Base-by-base conservation (phyloP, 805 yeast species). In the Saccharomycopsis amapae region DNA sequence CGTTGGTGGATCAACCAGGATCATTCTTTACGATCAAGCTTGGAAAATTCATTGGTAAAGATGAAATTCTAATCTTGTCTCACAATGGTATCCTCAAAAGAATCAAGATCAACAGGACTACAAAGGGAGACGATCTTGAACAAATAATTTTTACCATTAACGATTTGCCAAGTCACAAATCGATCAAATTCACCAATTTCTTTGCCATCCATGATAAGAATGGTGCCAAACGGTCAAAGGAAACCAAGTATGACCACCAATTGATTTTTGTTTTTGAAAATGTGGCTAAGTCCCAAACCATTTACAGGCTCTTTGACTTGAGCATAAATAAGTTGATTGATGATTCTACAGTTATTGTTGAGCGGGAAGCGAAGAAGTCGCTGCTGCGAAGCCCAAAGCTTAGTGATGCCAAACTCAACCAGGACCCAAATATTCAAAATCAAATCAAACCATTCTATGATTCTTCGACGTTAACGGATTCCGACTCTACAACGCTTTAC, bases 31-130 rank as follows among this genome's bases (percentile, higher is more conserved):
- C 39, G 10, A 31, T 46, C n/a, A 46, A 42, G 22, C 26, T 24
- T 20, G 50, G 46, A 17, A 37, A 25, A 22, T 42, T 46, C 18
- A 20, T 42, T 13, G 19, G 26, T 2, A 30, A 28, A 3, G 31
- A 46, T 10, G 46, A 38, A 12, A 33, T 46, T 9, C 18, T 46
- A 7, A 15, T 46, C 22, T 23, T 42, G 17, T 42, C 46, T 13
- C 33, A 33, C 18, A 38, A 32, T 18, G 47, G 47, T 17, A 17
- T 38, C 4, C n/a, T 38, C 9, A 44, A 43, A 15, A 36, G 25
- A 35, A n/a, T 40, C 19, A 22, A 10, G 4, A 17, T 38, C 6
- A 38, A 5, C 25, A 10, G 9, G 12, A 24, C 13, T 12, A n/a
- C 13, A 3, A 32, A 24, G 7, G n/a, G 25, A 23, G 23, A 41